Conservation (phyloP, 164 flowering plant genomes). For the Taxillus chinensis region DNA sequence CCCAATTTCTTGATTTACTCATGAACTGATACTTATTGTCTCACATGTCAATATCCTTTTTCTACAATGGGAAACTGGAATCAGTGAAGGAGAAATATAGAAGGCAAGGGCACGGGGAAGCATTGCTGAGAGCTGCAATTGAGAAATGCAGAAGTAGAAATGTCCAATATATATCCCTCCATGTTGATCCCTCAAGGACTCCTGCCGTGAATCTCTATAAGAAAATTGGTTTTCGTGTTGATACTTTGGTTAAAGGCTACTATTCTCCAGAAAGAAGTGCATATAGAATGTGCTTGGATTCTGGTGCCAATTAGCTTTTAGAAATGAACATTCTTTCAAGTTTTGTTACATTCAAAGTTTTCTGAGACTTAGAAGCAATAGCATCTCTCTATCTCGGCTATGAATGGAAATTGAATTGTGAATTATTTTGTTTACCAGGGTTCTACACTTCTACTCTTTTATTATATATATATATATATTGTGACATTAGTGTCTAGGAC, state of each 20-base stretch:
- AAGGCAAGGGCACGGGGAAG: conserved; percentile 73
- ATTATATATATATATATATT: too few species aligned
- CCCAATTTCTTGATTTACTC: too few species aligned
- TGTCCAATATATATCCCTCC: conserved; percentile 54
- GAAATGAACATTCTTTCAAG: too few species aligned
- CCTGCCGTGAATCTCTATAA: conserved; percentile 65
- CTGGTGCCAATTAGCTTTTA: conserved; percentile 13
- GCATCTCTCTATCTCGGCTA: too few species aligned
- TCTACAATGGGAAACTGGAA: neutral
- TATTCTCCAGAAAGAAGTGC: conserved; percentile 73
- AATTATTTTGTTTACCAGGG: too few species aligned
- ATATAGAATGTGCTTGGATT: conserved; percentile 77
- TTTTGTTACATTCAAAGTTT: too few species aligned
- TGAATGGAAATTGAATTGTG: too few species aligned
- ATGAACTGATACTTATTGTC: neutral
- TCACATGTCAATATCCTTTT: neutral
- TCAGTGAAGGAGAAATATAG: conserved; percentile 66
- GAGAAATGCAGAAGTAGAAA: conserved; percentile 57
- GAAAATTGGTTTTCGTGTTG: conserved; percentile 67
- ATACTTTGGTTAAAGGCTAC: conserved; percentile 47
- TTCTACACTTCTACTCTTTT: too few species aligned
- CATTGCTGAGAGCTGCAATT: conserved; percentile 65
- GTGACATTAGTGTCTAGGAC: too few species aligned
- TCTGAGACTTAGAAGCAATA: too few species aligned
- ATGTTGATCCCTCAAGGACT: conserved; percentile 69